Evolutionary conservation across 169 alveolate species (phyloP).

Genomic region (Neospora caninum): DNA sequence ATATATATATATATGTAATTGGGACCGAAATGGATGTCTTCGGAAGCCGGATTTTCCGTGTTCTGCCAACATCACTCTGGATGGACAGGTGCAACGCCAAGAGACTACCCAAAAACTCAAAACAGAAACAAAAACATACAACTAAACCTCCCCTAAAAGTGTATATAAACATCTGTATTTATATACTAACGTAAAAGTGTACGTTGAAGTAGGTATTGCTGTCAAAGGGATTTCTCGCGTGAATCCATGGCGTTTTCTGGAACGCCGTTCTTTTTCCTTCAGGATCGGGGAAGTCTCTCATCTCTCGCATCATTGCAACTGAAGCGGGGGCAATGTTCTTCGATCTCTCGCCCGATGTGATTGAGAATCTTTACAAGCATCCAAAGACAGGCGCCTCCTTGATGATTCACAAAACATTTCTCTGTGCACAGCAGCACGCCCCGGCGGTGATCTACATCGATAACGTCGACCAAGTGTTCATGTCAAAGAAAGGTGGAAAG

Average conservation of each 20-base stretch:
- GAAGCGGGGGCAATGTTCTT: constrained; percentile 86
- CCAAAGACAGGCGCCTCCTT: constrained; percentile 75
- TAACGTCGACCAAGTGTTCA: constrained; percentile 86
- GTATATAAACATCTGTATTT: not conserved
- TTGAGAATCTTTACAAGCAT: constrained; percentile 80
- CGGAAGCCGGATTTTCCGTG: no score
- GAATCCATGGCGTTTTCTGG: no score
- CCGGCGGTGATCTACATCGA: constrained; percentile 91
- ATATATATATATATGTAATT: not conserved
- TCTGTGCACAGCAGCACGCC: constrained; percentile 87
- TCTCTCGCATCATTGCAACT: constrained; percentile 81
- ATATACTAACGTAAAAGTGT: not conserved
- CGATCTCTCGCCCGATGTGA: constrained; percentile 85
- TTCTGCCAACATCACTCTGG: no score
- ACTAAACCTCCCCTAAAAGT: no score
- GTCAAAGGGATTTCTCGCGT: not conserved
- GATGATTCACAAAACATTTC: constrained; percentile 79
- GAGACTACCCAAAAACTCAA: no score
- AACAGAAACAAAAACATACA: no score
- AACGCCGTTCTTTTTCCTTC: not conserved
- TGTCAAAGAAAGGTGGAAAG: constrained; percentile 78
- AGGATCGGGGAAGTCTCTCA: constrained; percentile 87
- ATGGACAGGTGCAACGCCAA: no score
- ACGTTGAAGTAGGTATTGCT: constrained; percentile 77
- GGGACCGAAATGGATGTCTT: no score